Evolutionary conservation across 306 rosid genomes (phyloP).

Genomic region (Oemleria cerasiformis): DNA sequence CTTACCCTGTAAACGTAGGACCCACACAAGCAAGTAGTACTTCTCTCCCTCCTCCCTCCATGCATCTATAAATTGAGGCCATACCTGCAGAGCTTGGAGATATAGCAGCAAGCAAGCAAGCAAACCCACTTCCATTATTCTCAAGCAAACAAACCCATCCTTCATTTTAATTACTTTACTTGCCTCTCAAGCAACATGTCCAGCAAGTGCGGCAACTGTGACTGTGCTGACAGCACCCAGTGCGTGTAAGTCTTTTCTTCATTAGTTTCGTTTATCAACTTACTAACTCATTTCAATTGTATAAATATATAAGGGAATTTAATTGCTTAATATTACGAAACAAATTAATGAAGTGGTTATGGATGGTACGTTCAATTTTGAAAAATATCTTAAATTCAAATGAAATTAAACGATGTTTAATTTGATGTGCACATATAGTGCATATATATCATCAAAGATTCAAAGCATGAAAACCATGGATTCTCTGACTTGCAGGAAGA

Average conservation of each 20-base stretch:
- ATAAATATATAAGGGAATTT: neutral
- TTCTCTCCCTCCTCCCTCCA: constrained; percentile 7
- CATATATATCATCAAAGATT: neutral
- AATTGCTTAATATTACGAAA: neutral
- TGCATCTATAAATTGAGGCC: constrained; percentile 52
- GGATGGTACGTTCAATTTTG: no score
- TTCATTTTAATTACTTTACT: neutral
- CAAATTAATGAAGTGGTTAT: neutral
- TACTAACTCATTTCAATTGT: no score
- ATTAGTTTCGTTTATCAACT: neutral
- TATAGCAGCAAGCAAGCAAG: no score
- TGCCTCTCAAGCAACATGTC: constrained; percentile 49
- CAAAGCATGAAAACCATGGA: neutral
- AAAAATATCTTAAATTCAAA: no score
- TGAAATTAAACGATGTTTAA: no score
- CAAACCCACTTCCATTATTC: constrained; percentile 3
- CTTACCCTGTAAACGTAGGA: constrained; percentile 8
- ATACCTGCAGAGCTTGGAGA: constrained; percentile 28
- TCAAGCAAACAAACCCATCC: neutral
- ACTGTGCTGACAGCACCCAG: constrained; percentile 59
- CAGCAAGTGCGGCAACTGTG: constrained; percentile 45
- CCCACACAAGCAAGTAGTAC: constrained; percentile 1
- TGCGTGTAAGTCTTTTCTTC: constrained; percentile 51
- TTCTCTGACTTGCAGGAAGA: constrained; percentile 49
- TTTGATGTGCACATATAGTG: neutral